Evolutionary conservation across 768 basidiomycete species (phyloP), one percentile per base, ranked within the genome.

Genomic region (Trametes gibbosa): DNA sequence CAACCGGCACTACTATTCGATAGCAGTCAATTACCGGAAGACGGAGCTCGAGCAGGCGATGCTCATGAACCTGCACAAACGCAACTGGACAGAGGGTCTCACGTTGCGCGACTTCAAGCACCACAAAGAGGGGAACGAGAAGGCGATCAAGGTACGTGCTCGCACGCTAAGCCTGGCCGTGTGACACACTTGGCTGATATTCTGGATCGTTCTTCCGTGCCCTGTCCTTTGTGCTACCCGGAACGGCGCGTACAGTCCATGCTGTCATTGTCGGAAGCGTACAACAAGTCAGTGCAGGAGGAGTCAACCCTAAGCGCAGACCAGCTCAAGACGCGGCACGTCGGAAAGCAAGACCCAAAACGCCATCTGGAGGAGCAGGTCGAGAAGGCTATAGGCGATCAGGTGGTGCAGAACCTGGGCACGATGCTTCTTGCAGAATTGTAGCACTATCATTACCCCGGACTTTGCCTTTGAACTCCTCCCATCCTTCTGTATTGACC

Each of bases 21-120:
- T 99, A 64, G 94, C 90, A 7, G 96, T 99, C 62, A 95, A 96
- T 73, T 98, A 98, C 76, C 86, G 95, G 66, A 98, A 98, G 80
- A 98, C 95, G 27, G 96, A 98, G 71, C 84, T 96, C 2, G 97
- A 99, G 74, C 97, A 99, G 72, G 84, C 90, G 17, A 99, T 99
- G 97, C 75, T 99, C 65, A 93, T 98, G 90, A 99, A 98, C 73
- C 77, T 99, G 67, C 97, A 99, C 79, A 98, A 98, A 75, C 82
- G 94, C 68, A 96, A 97, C 70, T 99, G 97, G 97, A 98, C 97
- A 2, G 95, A 98, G 73, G 97, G 96, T 1, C 77, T 99, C 64
- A 92, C 90, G 71, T 73, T 99, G 69, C 82, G 86, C 41, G 95
- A 98, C 75, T 98, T 98, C 75, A 83, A 89, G 73, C 74, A 81